Evolutionary conservation across 1,139 yeast genomes (phyloP).

Genomic region (Yamadazyma diospyri): DNA sequence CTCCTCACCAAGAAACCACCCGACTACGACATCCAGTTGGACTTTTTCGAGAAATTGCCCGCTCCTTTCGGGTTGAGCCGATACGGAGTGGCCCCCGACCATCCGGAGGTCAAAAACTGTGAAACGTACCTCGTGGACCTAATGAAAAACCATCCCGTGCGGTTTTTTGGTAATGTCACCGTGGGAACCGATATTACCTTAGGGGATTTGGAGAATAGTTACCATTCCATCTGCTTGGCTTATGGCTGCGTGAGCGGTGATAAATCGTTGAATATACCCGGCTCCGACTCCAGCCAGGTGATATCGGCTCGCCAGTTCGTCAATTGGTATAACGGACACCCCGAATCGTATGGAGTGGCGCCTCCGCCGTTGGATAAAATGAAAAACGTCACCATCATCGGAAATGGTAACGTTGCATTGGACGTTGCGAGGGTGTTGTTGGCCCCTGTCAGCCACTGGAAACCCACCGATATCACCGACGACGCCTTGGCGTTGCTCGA

Average conservation of each 20-base stretch:
- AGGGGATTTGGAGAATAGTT: slow-evolving; percentile 45
- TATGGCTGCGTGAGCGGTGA: slow-evolving; percentile 77
- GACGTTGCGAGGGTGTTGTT: slow-evolving; percentile 83
- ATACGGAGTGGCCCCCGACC: slow-evolving; percentile 99
- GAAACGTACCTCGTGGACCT: slow-evolving; percentile 75
- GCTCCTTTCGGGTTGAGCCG: slow-evolving; percentile 90
- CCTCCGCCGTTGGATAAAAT: slow-evolving; percentile 59
- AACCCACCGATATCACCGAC: slow-evolving; percentile 67
- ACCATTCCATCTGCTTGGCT: slow-evolving; percentile 73
- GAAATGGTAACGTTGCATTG: slow-evolving; percentile 96
- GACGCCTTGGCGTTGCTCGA: slow-evolving; percentile 55
- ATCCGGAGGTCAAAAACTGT: slow-evolving; percentile 91
- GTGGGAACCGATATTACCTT: slow-evolving; percentile 59
- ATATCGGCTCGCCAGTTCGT: slow-evolving; percentile 86
- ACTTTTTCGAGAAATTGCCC: slow-evolving; percentile 77
- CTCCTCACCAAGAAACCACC: slow-evolving; percentile 48
- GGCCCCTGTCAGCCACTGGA: slow-evolving; percentile 58
- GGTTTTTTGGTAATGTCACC: slow-evolving; percentile 72
- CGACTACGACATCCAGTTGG: slow-evolving; percentile 44
- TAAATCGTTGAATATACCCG: slow-evolving; percentile 54
- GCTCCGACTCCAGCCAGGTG: slow-evolving; percentile 61
- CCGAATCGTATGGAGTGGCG: slow-evolving; percentile 41
- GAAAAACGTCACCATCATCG: slow-evolving; percentile 74
- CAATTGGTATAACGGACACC: slow-evolving; percentile 95
- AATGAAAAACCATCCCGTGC: slow-evolving; percentile 40